Percentiles rank a stretch among this genome's conserved stretches.
Conservation (phyloP, 768 basidiomycete genomes). For the Serendipita indica region DNA sequence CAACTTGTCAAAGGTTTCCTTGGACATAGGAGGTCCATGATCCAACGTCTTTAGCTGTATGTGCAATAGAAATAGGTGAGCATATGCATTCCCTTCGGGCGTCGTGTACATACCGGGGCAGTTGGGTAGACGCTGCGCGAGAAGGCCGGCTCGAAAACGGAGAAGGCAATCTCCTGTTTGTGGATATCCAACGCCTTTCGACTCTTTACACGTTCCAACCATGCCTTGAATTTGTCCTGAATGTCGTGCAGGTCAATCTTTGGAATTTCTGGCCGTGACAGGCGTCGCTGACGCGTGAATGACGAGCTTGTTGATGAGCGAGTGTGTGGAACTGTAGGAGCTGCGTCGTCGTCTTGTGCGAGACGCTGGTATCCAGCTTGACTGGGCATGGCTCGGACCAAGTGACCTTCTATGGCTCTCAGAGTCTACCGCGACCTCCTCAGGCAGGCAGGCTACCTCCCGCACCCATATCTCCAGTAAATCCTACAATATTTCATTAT, state of each 20-base stretch:
- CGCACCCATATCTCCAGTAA: constrained; percentile 34
- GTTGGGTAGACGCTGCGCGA: constrained; percentile 22
- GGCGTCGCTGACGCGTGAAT: constrained; percentile 9
- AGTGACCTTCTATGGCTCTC: background rate
- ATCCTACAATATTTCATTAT: background rate
- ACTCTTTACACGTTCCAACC: constrained; percentile 8
- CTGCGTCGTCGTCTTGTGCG: constrained; percentile 8
- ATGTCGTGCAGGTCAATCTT: constrained; percentile 10
- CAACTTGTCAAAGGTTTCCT: constrained; percentile 56
- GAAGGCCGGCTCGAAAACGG: constrained; percentile 59
- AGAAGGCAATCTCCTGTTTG: constrained; percentile 49
- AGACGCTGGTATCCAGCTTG: constrained; percentile 1
- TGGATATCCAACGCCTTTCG: background rate
- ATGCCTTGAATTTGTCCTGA: constrained; percentile 8
- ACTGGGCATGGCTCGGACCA: background rate
- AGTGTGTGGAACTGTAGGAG: constrained; percentile 3
- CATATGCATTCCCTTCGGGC: too few relatives aligned
- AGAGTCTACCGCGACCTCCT: constrained; percentile 29
- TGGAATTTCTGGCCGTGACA: background rate
- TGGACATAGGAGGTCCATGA: constrained; percentile 61
- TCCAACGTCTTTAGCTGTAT: constrained; percentile 62
- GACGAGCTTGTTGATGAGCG: constrained; percentile 13
- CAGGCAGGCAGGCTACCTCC: constrained; percentile 30
- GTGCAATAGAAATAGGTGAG: constrained; percentile 7
- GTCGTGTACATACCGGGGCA: constrained; percentile 25